phyloP scores from a whole-genome alignment of 164 flowering plant genomes.

The Magnolia changhungtana region DNA sequence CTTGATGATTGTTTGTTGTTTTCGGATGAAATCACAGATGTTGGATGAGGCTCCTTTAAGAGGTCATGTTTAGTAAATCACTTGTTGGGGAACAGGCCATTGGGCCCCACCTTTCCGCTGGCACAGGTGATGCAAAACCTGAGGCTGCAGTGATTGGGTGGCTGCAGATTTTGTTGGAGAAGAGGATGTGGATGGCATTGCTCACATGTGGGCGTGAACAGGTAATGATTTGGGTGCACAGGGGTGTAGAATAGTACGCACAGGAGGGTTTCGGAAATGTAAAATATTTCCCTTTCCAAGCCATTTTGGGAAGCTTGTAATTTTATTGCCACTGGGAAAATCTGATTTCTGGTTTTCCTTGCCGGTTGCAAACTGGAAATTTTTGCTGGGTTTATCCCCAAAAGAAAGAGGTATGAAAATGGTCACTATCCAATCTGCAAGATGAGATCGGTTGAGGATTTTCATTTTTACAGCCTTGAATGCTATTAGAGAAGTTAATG shows the following conservation, averaged over 20 bases:
- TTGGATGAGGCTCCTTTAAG: neutral
- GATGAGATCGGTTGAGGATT: neutral
- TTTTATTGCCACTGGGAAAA: neutral
- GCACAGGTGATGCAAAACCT: neutral
- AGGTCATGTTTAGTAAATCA: neutral
- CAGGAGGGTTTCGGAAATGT: neutral
- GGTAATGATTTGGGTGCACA: too few species aligned
- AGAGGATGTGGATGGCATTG: neutral
- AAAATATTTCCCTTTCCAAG: conserved; percentile 1
- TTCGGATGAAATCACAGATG: conserved; percentile 33
- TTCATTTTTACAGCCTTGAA: neutral
- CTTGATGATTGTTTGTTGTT: conserved; percentile 46
- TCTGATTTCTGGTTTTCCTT: neutral
- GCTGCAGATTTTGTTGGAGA: neutral
- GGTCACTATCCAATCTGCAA: neutral
- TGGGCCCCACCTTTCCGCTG: neutral
- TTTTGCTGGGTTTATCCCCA: neutral
- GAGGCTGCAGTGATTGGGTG: neutral
- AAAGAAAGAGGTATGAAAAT: neutral
- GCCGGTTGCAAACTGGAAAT: neutral
- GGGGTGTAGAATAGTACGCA: neutral
- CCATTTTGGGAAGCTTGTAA: conserved; percentile 4
- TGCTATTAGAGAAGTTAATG: too few species aligned
- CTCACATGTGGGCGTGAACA: neutral
- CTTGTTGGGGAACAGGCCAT: neutral